phyloP scores from a whole-genome alignment of 352 stramenopile genomes.

The Phytopythium mirpurense region DNA sequence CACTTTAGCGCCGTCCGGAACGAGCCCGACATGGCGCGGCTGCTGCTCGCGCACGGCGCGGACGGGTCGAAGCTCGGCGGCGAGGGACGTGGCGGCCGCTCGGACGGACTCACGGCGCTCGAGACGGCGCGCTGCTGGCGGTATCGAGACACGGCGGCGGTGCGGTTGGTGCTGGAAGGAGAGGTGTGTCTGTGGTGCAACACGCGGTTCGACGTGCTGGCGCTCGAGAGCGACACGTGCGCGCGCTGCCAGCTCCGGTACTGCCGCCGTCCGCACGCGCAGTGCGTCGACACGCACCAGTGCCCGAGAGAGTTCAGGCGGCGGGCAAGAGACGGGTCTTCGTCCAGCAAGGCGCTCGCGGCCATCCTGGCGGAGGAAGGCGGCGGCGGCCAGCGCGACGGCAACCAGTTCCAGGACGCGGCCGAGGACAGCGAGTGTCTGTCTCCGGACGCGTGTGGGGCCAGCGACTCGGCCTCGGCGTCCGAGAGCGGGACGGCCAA shows the following conservation, averaged over 20 bases:
- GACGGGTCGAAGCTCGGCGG: constrained; percentile 25
- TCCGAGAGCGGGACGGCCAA: constrained; percentile 1
- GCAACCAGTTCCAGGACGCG: background rate
- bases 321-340: too few relatives aligned
- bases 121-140: constrained; percentile 60
- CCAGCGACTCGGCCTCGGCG: background rate
- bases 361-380: background rate
- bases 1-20: constrained; percentile 80
- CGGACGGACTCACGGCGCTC: constrained; percentile 39
- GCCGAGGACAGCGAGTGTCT: constrained; percentile 5
- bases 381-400: background rate
- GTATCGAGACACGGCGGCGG: constrained; percentile 60
- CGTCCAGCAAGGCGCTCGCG: background rate
- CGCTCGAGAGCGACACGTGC: constrained; percentile 47
- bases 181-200: constrained; percentile 85
- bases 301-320: constrained; percentile 32
- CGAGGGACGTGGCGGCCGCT: constrained; percentile 24
- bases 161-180: constrained; percentile 56
- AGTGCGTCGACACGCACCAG: constrained; percentile 63
- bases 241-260: constrained; percentile 47
- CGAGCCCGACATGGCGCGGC: constrained; percentile 63
- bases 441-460: background rate
- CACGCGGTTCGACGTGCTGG: constrained; percentile 54
- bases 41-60: constrained; percentile 55
- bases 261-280: constrained; percentile 42